Evolutionary conservation across 208 protist species (phyloP).

Genomic region (Leishmania tarentolae): DNA sequence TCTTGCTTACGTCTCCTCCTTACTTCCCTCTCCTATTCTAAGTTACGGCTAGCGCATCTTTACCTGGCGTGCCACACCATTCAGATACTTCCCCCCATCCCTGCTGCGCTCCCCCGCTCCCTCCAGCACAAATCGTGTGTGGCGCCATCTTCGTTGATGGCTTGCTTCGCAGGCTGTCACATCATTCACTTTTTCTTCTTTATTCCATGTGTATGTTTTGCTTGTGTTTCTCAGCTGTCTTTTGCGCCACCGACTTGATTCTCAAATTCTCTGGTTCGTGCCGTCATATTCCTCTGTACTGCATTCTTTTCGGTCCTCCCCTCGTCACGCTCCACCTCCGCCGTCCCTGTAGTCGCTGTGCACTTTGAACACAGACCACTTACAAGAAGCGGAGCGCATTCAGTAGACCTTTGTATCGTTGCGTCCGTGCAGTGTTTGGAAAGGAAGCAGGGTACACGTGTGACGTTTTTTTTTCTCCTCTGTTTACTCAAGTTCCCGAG

Average conservation of each 20-base stretch:
- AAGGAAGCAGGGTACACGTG: not conserved
- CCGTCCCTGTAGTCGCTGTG: not conserved
- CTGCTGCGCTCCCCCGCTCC: not conserved
- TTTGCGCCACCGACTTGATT: not conserved
- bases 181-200: not conserved
- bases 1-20: not conserved
- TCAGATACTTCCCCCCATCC: not conserved
- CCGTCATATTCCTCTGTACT: not conserved
- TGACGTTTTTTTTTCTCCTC: not conserved
- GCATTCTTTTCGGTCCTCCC: not conserved
- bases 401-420: not conserved
- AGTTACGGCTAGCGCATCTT: not conserved
- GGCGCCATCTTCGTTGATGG: not conserved
- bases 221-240: not conserved
- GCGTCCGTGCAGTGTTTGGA: not conserved
- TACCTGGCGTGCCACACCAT: not conserved
- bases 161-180: not conserved
- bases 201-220: too few species aligned
- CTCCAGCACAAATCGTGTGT: not conserved
- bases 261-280: not conserved
- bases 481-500: constrained; percentile 1
- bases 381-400: not conserved
- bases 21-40: not conserved
- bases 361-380: not conserved
- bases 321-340: not conserved